phyloP scores from a whole-genome alignment of 768 basidiomycete genomes.

The Mycena pura region DNA sequence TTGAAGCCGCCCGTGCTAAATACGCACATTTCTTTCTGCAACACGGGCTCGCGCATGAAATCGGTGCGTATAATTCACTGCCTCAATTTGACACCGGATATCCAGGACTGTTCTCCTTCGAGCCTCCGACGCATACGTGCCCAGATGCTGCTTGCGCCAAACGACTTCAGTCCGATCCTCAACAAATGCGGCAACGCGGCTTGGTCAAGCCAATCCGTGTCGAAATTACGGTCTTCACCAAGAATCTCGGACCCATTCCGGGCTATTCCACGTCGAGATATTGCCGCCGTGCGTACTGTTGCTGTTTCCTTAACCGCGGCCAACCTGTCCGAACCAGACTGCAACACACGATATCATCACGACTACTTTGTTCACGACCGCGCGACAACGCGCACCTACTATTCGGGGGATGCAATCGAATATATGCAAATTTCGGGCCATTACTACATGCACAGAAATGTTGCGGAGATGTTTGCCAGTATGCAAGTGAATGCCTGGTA shows the following conservation, averaged over 20 bases:
- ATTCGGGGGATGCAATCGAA: background rate
- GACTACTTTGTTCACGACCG: conserved; percentile 8
- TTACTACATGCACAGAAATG: conserved; percentile 1
- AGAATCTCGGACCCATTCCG: conserved; percentile 10
- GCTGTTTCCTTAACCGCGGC: background rate
- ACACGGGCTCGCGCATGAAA: background rate
- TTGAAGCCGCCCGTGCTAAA: background rate
- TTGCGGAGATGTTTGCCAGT: conserved; percentile 4
- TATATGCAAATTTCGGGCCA: conserved; percentile 5
- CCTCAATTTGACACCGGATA: background rate
- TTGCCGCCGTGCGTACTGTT: conserved; percentile 21
- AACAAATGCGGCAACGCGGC: background rate
- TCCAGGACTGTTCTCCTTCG: background rate
- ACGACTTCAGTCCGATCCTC: background rate
- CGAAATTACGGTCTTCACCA: conserved; percentile 13
- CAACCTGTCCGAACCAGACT: background rate
- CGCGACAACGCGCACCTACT: conserved; percentile 1
- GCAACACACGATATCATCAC: conserved; percentile 6
- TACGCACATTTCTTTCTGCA: conserved; percentile 3
- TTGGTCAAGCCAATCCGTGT: background rate
- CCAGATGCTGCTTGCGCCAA: background rate
- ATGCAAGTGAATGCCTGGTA: conserved; percentile 12
- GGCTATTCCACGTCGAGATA: conserved; percentile 5
- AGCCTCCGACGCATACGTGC: background rate
- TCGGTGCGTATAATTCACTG: background rate